These are phyloP conservation scores for Anthracocystis setariae DNA, from an alignment of 1,284 basidiomycete species.

Conservation along the genomic window DNA sequence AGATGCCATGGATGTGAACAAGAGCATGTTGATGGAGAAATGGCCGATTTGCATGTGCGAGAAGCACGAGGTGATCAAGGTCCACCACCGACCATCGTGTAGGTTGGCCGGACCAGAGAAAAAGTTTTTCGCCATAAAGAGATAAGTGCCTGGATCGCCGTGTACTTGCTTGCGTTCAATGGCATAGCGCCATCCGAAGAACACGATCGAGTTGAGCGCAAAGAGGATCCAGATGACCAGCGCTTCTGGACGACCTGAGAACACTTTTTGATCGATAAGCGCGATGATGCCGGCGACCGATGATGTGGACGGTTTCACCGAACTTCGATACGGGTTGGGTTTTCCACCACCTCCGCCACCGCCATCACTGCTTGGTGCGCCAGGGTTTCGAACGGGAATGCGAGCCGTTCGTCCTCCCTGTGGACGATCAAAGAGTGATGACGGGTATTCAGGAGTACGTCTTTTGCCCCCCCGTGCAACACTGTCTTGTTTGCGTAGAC, in stretches of 20 bases:
- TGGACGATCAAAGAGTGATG: constrained; percentile 14
- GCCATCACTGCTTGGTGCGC: not conserved
- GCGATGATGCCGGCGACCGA: constrained; percentile 4
- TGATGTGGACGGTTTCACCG: not conserved
- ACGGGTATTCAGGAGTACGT: constrained; percentile 4
- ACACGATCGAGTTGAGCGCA: constrained; percentile 51
- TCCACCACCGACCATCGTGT: constrained; percentile 81
- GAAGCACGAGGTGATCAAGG: constrained; percentile 74
- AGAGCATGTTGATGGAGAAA: constrained; percentile 80
- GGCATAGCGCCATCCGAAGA: constrained; percentile 49
- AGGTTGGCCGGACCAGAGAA: constrained; percentile 74
- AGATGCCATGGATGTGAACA: constrained; percentile 82
- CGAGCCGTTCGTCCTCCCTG: not conserved
- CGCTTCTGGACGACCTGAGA: constrained; percentile 5
- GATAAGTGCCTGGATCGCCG: constrained; percentile 72
- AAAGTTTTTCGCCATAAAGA: constrained; percentile 79
- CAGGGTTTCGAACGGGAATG: not conserved
- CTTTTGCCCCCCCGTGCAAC: not conserved
- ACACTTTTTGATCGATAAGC: constrained; percentile 8
- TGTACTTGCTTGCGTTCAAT: constrained; percentile 61
- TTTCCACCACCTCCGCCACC: not conserved
- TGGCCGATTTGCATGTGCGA: constrained; percentile 70
- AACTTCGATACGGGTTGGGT: too few relatives aligned
- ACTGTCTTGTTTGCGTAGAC: constrained; percentile 10
- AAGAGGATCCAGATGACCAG: constrained; percentile 38